Base-by-base conservation (phyloP, 805 yeast species). In the Dipodascopsis tothii region DNA sequence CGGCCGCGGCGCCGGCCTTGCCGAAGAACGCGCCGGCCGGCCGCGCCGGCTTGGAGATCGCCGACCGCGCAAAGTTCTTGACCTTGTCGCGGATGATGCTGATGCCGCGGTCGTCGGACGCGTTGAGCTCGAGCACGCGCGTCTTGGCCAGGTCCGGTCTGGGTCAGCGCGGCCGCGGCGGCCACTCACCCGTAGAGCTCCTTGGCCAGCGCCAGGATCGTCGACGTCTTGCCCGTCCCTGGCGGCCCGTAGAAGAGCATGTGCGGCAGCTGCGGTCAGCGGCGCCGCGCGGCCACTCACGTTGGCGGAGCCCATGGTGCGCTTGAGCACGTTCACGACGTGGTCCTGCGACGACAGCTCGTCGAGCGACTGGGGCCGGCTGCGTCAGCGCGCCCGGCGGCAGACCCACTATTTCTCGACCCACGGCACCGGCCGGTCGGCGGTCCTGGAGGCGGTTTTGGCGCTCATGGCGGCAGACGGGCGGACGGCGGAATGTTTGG, bases 231-330 rank as follows among this genome's bases (percentile, higher is more conserved):
- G 50, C 95, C 95, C 0, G 94, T 85, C 17, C 95, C 95, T 38
- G 95, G 95, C 1, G 95, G 95, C 0, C 95, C 95, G 60, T 85
- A 86, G 66, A 85, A 85, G 32, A 85, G 65, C 92, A 85, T 81
- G 61, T 85, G 95, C 2, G 97, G 96, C 43, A 85, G 66, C 43
- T 56, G 41, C 4, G 27, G 38, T 39, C 17, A 36, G 33, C 20
- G n/a, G 19, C 33, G 19, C 11, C 27, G 6, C 18, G 27, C 19
- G 5, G 11, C 18, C 19, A 38, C 55, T 33, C 33, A 53, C 55
- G 60, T 90, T 92, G 22, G 88, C 82, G 9, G 90, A 75, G 45
- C 77, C 71, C 17, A 92, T 63, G 1, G 95, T 83, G 58, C 80
- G 78, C 61, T 83, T 81, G 48, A 92, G 68, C 23, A 92, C 90